These are phyloP conservation scores for Ceraceosorus bombacis DNA, from an alignment of 1,284 basidiomycete genomes.

Conservation along the genomic window DNA sequence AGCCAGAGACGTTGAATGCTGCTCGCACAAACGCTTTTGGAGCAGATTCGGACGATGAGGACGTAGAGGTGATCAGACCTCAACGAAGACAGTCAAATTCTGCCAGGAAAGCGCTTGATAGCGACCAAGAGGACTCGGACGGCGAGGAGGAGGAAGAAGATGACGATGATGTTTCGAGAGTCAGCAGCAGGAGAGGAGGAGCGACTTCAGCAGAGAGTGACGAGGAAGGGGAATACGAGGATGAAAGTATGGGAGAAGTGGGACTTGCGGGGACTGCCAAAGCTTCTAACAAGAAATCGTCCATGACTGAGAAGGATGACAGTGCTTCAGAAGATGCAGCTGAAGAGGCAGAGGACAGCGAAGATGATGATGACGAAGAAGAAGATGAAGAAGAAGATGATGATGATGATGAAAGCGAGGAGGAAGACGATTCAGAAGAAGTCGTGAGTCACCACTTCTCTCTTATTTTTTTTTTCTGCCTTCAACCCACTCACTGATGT, in stretches of 20 bases:
- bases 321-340: neutral
- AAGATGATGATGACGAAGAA: conserved; percentile 11
- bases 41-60: no score
- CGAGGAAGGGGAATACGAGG: conserved; percentile 8
- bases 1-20: neutral
- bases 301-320: neutral
- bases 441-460: neutral
- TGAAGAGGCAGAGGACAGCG: conserved; percentile 1
- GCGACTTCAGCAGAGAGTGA: neutral
- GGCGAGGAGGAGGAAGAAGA: conserved; percentile 53
- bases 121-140: conserved; percentile 44
- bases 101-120: no score
- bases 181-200: neutral
- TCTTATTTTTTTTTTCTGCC: neutral
- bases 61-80: no score
- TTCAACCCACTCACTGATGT: neutral
- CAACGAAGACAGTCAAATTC: no score
- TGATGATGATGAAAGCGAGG: neutral
- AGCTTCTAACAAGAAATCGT: neutral
- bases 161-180: conserved; percentile 9
- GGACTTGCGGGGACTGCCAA: neutral
- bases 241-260: conserved; percentile 8
- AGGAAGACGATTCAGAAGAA: conserved; percentile 5
- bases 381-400: conserved; percentile 10
- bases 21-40: no score